phyloP scores from a whole-genome alignment of 768 basidiomycete species.

The Tylopilus felleus region DNA sequence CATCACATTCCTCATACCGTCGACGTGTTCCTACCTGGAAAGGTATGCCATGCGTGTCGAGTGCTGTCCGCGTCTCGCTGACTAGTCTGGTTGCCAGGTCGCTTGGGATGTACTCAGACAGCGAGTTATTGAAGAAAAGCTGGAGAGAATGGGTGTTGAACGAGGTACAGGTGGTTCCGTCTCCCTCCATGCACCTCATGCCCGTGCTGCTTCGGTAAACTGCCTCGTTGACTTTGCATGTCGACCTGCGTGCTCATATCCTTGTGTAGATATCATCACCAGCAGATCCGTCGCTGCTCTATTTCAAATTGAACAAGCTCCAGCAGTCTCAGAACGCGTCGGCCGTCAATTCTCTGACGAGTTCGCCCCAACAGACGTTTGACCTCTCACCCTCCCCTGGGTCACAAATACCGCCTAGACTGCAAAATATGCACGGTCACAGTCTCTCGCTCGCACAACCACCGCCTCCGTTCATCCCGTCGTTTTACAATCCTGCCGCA shows the following conservation, averaged over 20 bases:
- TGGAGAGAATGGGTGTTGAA: constrained; percentile 78
- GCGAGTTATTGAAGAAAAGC: constrained; percentile 73
- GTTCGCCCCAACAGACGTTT: constrained; percentile 65
- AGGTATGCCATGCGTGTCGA: constrained; percentile 42
- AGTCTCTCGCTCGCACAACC: constrained; percentile 70
- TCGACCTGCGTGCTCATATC: constrained; percentile 4
- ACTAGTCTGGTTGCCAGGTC: constrained; percentile 38
- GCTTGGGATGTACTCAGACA: constrained; percentile 75
- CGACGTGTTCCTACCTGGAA: constrained; percentile 81
- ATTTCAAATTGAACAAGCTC: constrained; percentile 81
- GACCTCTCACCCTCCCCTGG: constrained; percentile 52
- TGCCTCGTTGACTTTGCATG: constrained; percentile 28
- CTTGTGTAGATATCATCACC: constrained; percentile 77
- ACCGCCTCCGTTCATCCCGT: constrained; percentile 35
- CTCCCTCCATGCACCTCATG: constrained; percentile 70
- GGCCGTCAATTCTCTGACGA: constrained; percentile 50
- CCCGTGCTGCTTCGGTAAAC: constrained; percentile 78
- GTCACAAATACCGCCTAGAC: constrained; percentile 31
- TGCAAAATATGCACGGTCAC: constrained; percentile 65
- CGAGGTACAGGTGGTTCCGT: constrained; percentile 49
- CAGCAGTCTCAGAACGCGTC: constrained; percentile 64
- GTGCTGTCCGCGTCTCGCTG: constrained; percentile 2
- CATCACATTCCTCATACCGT: constrained; percentile 57
- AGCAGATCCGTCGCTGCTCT: constrained; percentile 77
- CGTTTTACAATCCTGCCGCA: constrained; percentile 35